phyloP scores from a whole-genome alignment of 1,284 basidiomycete species.

The Entoloma clypeatum region DNA sequence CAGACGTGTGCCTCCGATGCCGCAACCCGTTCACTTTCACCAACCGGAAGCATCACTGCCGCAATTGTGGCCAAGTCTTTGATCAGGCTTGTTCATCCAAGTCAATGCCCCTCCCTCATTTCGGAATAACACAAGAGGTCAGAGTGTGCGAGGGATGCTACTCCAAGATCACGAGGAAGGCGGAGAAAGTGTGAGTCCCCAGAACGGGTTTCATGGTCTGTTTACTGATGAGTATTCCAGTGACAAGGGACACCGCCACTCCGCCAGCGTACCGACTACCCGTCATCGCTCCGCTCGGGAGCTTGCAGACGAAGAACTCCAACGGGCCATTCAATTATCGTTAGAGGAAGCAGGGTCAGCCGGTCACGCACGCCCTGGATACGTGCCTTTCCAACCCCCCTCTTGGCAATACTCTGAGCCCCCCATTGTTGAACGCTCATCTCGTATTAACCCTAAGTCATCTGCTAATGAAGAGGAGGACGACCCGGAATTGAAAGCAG shows the following conservation, averaged over 20 bases:
- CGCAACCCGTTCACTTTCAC: slow-evolving; percentile 91
- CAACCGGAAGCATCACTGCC: slow-evolving; percentile 97
- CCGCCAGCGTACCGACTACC: slow-evolving; percentile 45
- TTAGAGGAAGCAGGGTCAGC: slow-evolving; percentile 71
- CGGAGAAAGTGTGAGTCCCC: slow-evolving; percentile 44
- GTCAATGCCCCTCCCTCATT: slow-evolving; percentile 84
- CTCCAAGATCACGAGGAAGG: slow-evolving; percentile 65
- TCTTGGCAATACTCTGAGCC: slow-evolving; percentile 69
- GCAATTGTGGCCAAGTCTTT: slow-evolving; percentile 97
- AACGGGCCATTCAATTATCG: slow-evolving; percentile 90
- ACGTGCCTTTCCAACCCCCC: slow-evolving; percentile 62
- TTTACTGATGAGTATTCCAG: slow-evolving; percentile 17
- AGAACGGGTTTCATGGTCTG: neutral
- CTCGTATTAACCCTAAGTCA: slow-evolving; percentile 37
- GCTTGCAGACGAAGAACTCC: slow-evolving; percentile 83
- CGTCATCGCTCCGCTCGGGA: slow-evolving; percentile 58
- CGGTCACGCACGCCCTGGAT: slow-evolving; percentile 53
- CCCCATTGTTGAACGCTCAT: slow-evolving; percentile 58
- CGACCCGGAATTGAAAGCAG: slow-evolving; percentile 89
- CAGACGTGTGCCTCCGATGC: slow-evolving; percentile 92
- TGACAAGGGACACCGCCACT: slow-evolving; percentile 47
- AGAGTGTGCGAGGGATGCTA: slow-evolving; percentile 93
- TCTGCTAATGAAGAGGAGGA: slow-evolving; percentile 69
- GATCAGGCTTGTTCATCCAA: slow-evolving; percentile 93
- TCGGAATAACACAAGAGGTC: slow-evolving; percentile 91